Percentiles rank a stretch among this genome's conserved stretches.
Conservation (phyloP, 257 asterid species). For the Verbascum thapsus region DNA sequence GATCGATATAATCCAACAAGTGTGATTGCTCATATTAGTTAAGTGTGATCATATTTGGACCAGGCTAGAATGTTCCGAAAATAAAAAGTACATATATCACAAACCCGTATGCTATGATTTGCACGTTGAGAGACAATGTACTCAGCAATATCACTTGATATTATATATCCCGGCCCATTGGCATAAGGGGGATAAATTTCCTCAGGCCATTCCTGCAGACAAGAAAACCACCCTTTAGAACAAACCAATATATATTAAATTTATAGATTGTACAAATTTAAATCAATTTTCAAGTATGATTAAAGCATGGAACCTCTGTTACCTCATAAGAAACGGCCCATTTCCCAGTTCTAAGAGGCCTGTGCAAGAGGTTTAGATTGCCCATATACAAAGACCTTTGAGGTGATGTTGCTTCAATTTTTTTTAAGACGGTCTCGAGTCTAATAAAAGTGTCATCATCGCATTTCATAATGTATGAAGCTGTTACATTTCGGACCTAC, state of each 20-base stretch:
- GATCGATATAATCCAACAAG: too few relatives aligned
- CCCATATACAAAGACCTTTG: slow-evolving; percentile 81
- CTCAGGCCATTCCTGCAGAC: slow-evolving; percentile 92
- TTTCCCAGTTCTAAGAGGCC: slow-evolving; percentile 94
- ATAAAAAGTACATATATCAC: background rate
- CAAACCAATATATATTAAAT: background rate
- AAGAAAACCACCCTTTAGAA: slow-evolving; percentile 16
- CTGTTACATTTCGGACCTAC: slow-evolving; percentile 76
- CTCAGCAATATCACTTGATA: slow-evolving; percentile 76
- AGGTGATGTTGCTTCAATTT: slow-evolving; percentile 57
- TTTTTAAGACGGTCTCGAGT: slow-evolving; percentile 70
- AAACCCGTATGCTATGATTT: slow-evolving; percentile 70
- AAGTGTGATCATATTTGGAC: too few relatives aligned
- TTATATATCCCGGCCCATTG: slow-evolving; percentile 88
- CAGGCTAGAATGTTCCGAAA: background rate
- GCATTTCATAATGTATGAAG: slow-evolving; percentile 87
- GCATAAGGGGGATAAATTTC: slow-evolving; percentile 96
- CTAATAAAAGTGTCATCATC: slow-evolving; percentile 93
- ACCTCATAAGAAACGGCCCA: slow-evolving; percentile 98
- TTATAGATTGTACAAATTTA: background rate
- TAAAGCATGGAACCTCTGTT: background rate
- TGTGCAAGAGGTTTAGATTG: slow-evolving; percentile 83
- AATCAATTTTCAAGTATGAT: background rate
- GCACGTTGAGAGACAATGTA: slow-evolving; percentile 64
- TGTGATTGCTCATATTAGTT: too few relatives aligned